Evolutionary conservation across 2,329 filamentous ascomycete genomes (phyloP), one percentile per base, ranked within the genome.

Genomic region (Graphilbum fragrans): DNA sequence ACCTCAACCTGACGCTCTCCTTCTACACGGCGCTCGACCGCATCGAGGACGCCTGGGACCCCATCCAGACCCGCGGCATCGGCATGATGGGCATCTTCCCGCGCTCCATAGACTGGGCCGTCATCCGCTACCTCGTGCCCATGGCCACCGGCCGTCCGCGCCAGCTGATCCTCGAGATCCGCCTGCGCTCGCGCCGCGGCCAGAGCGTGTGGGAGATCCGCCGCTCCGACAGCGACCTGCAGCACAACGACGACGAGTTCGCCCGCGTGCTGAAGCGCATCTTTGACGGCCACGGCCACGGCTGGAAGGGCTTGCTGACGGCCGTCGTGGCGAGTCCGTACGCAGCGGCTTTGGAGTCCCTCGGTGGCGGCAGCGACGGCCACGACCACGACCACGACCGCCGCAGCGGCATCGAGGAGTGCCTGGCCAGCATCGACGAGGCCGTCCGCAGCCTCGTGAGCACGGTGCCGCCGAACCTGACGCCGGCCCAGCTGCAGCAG

Each of bases 1-100:
- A 64, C 53, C 61, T 84, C 22, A 68, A 70, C 2, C 57, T 68
- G 18, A 80, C 82, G 7, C 66, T 86, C 5, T 77, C 80, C 1
- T 60, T 86, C n/a, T 62, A 86, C 17, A 66, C 66, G 37, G 72
- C 69, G 2, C 59, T 88, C 2, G 69, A 77, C 45, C 60, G 62
- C 29, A 67, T 88, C 19, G 77, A 84, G 49, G 59, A 61, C 17
- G 58, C 61, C 2, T 79, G 77, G 70, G 58, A 60, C 12, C 50
- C 55, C 27, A 47, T 67, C 3, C 53, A 60, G 19, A 53, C 56
- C 11, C 64, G 59, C 11, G 64, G 64, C 27, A 63, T 67, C 39
- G 70, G 67, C 12, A 57, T 53, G 4, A 61, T 78, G 11, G 66
- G 66, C 32, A 61, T 81, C 33, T 65, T 69, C 18, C 63, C 70